A percentile compares a stretch with the other conserved stretches of the same genome.
These are phyloP conservation scores for Articulospora tetracladia DNA, from an alignment of 495 filamentous ascomycete species.

Conservation along the genomic window DNA sequence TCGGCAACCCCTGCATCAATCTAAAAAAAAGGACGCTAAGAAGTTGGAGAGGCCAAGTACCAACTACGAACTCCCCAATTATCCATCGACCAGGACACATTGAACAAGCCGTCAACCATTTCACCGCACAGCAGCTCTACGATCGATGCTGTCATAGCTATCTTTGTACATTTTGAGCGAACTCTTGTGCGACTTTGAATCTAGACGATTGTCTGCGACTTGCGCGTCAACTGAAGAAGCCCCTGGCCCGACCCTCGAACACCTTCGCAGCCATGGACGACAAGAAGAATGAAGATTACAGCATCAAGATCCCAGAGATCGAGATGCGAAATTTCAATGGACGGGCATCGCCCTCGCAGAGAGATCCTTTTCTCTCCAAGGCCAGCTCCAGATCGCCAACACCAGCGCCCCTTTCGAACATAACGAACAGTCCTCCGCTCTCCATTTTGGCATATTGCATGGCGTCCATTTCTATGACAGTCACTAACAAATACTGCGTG, in stretches of 20 bases:
- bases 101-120: background rate
- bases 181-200: background rate
- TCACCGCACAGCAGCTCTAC: background rate
- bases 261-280: slow-evolving; percentile 21
- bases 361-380: slow-evolving; percentile 21
- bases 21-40: slow-evolving; percentile 10
- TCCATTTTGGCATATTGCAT: slow-evolving; percentile 89
- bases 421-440: slow-evolving; percentile 68
- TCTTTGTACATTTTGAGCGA: background rate
- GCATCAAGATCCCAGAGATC: slow-evolving; percentile 64
- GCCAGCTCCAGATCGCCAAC: background rate
- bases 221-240: slow-evolving; percentile 13
- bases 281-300: slow-evolving; percentile 49
- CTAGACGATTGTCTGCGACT: slow-evolving; percentile 3
- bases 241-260: background rate
- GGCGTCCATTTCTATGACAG: slow-evolving; percentile 96
- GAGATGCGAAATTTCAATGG: slow-evolving; percentile 56
- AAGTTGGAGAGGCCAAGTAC: slow-evolving; percentile 17
- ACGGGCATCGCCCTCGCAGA: slow-evolving; percentile 43
- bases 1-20: background rate
- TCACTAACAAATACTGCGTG: slow-evolving; percentile 98
- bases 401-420: slow-evolving; percentile 30
- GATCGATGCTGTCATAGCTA: slow-evolving; percentile 13
- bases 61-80: background rate
- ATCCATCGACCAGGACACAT: background rate